These are phyloP conservation scores for Loxodes magnus DNA, from an alignment of 73 alveolate genomes.

Conservation along the genomic window DNA sequence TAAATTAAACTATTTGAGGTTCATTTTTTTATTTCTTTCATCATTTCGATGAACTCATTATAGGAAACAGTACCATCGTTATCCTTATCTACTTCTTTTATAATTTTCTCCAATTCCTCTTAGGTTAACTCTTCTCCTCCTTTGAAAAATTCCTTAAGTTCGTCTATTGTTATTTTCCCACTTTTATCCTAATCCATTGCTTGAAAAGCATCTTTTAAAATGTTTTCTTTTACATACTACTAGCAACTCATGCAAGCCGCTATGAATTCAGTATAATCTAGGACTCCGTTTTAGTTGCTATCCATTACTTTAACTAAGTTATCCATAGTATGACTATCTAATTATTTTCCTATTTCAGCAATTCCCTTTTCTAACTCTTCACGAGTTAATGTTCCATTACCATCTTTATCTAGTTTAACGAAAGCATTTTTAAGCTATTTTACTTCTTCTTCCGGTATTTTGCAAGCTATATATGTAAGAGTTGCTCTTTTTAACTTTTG, in stretches of 20 bases:
- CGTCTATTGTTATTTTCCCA: constrained; percentile 1
- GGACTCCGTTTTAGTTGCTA: constrained; percentile 41
- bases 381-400: constrained; percentile 49
- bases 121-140: too few relatives aligned
- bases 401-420: constrained; percentile 40
- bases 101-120: constrained; percentile 12
- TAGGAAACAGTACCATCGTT: constrained; percentile 33
- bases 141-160: neutral
- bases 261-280: constrained; percentile 59
- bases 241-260: constrained; percentile 52
- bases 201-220: constrained; percentile 42
- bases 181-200: neutral
- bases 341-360: neutral
- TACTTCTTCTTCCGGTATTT: constrained; percentile 23
- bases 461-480: constrained; percentile 20
- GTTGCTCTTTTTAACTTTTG: constrained; percentile 27
- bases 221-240: constrained; percentile 37
- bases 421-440: constrained; percentile 30
- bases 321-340: constrained; percentile 24
- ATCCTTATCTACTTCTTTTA: constrained; percentile 30
- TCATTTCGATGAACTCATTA: constrained; percentile 22
- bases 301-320: constrained; percentile 37
- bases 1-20: too few relatives aligned
- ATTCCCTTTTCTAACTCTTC: constrained; percentile 45
- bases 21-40: too few relatives aligned